Percentiles rank a stretch among this genome's conserved stretches.
These are phyloP conservation scores for Gyromitra esculenta DNA, from an alignment of 2,329 filamentous ascomycete genomes.

Conservation along the genomic window DNA sequence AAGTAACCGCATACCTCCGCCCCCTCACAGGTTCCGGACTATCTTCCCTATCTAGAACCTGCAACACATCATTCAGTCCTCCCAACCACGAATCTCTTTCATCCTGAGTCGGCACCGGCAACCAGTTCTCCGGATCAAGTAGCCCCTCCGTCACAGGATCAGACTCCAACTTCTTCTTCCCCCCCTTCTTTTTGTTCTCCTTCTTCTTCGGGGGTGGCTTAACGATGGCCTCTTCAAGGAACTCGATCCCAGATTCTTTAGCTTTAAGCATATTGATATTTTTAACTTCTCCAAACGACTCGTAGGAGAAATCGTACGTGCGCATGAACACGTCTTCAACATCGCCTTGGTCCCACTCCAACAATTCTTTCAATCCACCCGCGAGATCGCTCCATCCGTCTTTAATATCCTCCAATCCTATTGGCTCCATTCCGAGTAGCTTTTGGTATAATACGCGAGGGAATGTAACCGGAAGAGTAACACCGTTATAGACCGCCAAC, in stretches of 20 bases:
- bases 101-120: constrained; percentile 25
- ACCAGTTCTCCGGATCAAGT: constrained; percentile 39
- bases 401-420: constrained; percentile 77
- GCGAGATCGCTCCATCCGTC: constrained; percentile 89
- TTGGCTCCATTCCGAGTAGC: constrained; percentile 72
- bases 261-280: constrained; percentile 67
- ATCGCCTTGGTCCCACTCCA: constrained; percentile 80
- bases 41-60: constrained; percentile 33
- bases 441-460: constrained; percentile 85
- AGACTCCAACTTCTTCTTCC: background rate
- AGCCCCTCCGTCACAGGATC: background rate
- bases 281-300: constrained; percentile 66
- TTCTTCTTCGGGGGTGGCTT: constrained; percentile 16
- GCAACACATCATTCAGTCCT: constrained; percentile 41
- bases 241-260: constrained; percentile 45
- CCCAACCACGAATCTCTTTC: constrained; percentile 48
- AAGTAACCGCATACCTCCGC: constrained; percentile 40
- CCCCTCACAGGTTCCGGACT: constrained; percentile 11
- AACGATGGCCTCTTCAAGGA: constrained; percentile 34
- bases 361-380: constrained; percentile 75
- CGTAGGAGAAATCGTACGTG: constrained; percentile 85
- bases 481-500: constrained; percentile 89
- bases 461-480: constrained; percentile 90
- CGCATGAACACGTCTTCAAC: constrained; percentile 84
- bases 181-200: constrained; percentile 35